These are phyloP conservation scores for Anethum foeniculum DNA, from an alignment of 140 eudicot species.

Conservation along the genomic window DNA sequence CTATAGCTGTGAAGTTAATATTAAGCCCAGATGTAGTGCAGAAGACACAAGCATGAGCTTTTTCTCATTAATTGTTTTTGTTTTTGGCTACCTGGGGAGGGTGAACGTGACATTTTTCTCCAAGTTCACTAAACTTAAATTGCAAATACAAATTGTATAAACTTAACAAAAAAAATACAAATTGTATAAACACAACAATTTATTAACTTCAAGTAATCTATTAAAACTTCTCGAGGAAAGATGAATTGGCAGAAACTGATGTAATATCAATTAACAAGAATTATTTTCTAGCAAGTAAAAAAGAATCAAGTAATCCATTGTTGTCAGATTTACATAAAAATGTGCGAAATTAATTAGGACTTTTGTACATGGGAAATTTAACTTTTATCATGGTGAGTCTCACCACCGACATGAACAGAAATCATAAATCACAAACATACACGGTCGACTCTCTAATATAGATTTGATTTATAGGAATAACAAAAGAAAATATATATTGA, in stretches of 20 bases:
- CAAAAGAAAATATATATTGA: neutral
- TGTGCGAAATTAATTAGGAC: neutral
- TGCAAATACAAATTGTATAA: neutral
- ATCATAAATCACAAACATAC: neutral
- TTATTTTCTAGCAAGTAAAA: neutral
- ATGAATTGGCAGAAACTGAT: neutral
- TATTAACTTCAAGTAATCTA: neutral
- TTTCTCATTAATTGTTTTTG: neutral
- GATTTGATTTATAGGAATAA: too few species aligned
- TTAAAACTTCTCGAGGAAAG: neutral
- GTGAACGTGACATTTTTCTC: neutral
- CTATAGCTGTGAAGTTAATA: neutral
- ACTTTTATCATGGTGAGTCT: neutral
- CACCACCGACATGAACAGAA: neutral
- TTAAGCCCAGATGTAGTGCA: neutral
- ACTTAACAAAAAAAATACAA: neutral
- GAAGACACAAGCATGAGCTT: neutral
- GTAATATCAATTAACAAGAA: neutral
- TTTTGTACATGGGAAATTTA: neutral
- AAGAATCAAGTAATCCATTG: neutral
- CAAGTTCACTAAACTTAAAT: neutral
- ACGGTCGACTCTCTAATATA: neutral
- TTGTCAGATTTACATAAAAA: neutral
- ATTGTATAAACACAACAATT: neutral
- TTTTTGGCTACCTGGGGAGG: neutral